A percentile compares a stretch with the other conserved stretches of the same genome.
Evolutionary conservation across 2,329 filamentous ascomycete species (phyloP).

Genomic region (Exophiala alcalophila): DNA sequence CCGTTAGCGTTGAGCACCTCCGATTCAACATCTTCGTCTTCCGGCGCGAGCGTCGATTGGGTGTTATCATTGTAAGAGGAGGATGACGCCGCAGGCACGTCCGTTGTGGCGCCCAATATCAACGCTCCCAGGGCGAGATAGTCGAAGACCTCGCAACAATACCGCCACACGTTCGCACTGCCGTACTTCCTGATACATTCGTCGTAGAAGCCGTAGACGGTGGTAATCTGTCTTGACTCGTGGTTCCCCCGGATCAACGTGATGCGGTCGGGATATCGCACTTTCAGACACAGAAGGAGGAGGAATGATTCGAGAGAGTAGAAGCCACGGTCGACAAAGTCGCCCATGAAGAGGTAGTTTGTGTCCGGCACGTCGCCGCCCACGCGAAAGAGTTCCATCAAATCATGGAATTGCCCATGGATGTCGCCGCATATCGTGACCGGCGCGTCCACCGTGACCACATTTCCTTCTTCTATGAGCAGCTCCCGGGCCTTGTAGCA

Average conservation of each 20-base stretch:
- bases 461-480: conserved; percentile 95
- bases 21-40: conserved; percentile 78
- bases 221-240: conserved; percentile 94
- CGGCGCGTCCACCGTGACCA: conserved; percentile 89
- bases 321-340: conserved; percentile 97
- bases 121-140: conserved; percentile 89
- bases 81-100: conserved; percentile 49
- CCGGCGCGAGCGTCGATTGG: conserved; percentile 51
- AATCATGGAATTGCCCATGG: conserved; percentile 91
- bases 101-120: conserved; percentile 75
- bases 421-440: conserved; percentile 98
- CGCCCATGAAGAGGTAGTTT: conserved; percentile 97
- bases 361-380: conserved; percentile 92
- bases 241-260: conserved; percentile 93
- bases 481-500: conserved; percentile 97
- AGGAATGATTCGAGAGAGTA: conserved; percentile 97
- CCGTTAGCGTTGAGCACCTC: conserved; percentile 87
- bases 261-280: conserved; percentile 94
- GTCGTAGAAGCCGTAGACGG: conserved; percentile 97
- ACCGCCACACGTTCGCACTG: conserved; percentile 92
- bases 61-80: conserved; percentile 45
- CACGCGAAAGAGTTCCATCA: conserved; percentile 95
- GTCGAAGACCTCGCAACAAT: conserved; percentile 97
- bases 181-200: conserved; percentile 96
- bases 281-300: conserved; percentile 91